phyloP scores from a whole-genome alignment of 2,329 filamentous ascomycete species.

The Talaromyces rugulosus region DNA sequence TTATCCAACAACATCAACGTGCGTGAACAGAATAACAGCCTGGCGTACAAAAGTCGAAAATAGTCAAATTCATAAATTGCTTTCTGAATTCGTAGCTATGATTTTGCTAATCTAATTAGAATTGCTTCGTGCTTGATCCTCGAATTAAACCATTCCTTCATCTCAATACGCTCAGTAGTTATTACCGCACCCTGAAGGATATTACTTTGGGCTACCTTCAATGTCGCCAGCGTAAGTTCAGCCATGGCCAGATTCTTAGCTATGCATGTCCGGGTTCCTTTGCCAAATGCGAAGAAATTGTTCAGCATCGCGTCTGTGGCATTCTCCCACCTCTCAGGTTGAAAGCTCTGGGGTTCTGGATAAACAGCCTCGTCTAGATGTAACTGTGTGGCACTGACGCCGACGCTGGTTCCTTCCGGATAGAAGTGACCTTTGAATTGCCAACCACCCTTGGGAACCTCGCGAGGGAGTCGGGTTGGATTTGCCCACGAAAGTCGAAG shows the following conservation, averaged over 20 bases:
- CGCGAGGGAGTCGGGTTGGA: constrained; percentile 47
- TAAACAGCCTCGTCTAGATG: constrained; percentile 44
- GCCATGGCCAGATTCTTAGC: constrained; percentile 45
- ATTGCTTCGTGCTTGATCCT: constrained; percentile 34
- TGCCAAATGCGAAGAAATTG: constrained; percentile 48
- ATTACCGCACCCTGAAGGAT: constrained; percentile 43
- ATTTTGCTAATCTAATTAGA: too few species aligned
- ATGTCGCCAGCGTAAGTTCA: constrained; percentile 42
- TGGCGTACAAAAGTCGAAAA: too few species aligned
- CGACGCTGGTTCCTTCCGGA: constrained; percentile 44
- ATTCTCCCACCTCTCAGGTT: constrained; percentile 47
- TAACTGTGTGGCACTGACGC: constrained; percentile 43
- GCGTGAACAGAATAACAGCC: too few species aligned
- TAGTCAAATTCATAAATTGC: too few species aligned
- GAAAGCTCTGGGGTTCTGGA: constrained; percentile 38
- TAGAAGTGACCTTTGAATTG: constrained; percentile 35
- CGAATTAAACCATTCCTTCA: constrained; percentile 56
- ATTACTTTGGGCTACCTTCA: constrained; percentile 40
- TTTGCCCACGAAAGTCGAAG: constrained; percentile 51
- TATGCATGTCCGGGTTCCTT: constrained; percentile 48
- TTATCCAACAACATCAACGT: too few species aligned
- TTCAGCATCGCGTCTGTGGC: constrained; percentile 37
- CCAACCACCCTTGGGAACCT: constrained; percentile 40
- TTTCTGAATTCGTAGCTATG: too few species aligned
- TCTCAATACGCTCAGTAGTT: constrained; percentile 42